Conservation (phyloP, 1,139 yeast species). For the Yamadazyma trypodendri region DNA sequence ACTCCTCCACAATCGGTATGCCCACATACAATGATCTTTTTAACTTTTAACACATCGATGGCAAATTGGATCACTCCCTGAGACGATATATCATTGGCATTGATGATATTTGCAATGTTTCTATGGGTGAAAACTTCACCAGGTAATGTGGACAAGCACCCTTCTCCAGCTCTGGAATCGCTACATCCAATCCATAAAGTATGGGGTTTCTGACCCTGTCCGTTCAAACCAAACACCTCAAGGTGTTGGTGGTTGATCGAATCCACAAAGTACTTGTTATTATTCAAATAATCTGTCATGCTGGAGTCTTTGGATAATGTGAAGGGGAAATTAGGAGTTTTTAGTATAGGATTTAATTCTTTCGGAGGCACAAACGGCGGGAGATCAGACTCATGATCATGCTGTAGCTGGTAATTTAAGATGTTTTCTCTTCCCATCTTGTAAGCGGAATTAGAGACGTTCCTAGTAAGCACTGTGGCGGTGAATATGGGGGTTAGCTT, state of each 20-base stretch:
- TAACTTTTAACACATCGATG: conserved; percentile 79
- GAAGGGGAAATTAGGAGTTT: conserved; percentile 45
- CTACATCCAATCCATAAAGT: conserved; percentile 96
- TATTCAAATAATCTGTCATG: conserved; percentile 61
- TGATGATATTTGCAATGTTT: conserved; percentile 83
- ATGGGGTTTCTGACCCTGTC: conserved; percentile 87
- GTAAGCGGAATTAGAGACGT: conserved; percentile 4
- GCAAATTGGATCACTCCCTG: conserved; percentile 90
- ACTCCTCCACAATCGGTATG: conserved; percentile 98
- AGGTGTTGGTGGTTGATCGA: conserved; percentile 54
- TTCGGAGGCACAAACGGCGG: conserved; percentile 12
- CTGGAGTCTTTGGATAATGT: conserved; percentile 56
- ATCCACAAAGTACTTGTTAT: conserved; percentile 69
- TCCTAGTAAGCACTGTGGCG: conserved; percentile 3
- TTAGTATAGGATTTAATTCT: conserved; percentile 11
- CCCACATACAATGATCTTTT: conserved; percentile 88
- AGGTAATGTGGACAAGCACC: conserved; percentile 75
- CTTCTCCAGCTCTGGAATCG: conserved; percentile 88
- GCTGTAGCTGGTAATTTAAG: conserved; percentile 40
- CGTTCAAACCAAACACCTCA: conserved; percentile 64
- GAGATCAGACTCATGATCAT: conserved; percentile 40
- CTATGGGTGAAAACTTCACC: conserved; percentile 95
- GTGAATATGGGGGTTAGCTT: not conserved
- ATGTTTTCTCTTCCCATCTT: conserved; percentile 48
- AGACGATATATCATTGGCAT: conserved; percentile 69